These are phyloP conservation scores for Aspergillus flavus DNA, from an alignment of 2,329 filamentous ascomycete genomes.

Conservation along the genomic window DNA sequence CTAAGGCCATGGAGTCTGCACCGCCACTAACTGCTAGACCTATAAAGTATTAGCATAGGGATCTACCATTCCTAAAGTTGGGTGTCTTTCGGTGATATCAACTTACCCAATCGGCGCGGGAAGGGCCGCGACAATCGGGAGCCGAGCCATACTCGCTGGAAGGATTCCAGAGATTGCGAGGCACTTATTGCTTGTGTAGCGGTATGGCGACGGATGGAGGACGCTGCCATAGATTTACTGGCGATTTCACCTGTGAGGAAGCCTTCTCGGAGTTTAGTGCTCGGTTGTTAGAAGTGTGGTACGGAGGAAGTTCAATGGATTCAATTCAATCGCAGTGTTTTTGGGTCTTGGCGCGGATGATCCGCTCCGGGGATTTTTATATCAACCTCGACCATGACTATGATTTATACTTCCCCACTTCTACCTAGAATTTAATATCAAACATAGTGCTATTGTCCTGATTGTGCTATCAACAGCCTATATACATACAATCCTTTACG, in stretches of 20 bases:
- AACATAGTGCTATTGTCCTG: neutral
- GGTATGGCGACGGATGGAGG: conserved; percentile 11
- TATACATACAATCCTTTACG: neutral
- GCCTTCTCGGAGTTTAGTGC: neutral
- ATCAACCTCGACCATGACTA: neutral
- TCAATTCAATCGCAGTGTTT: neutral
- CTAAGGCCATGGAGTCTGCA: conserved; percentile 96
- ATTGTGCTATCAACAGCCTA: neutral
- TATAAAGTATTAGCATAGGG: conserved; percentile 34
- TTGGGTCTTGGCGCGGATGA: neutral
- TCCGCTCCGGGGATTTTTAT: neutral
- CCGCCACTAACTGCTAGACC: conserved; percentile 87
- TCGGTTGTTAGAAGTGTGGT: neutral
- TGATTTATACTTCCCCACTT: neutral
- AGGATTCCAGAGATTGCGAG: conserved; percentile 32
- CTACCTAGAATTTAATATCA: neutral
- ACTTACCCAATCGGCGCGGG: conserved; percentile 33
- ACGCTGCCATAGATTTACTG: conserved; percentile 18
- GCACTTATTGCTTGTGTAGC: conserved; percentile 25
- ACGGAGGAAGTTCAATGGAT: neutral
- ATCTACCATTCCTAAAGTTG: neutral
- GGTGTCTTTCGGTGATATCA: neutral
- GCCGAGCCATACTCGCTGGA: conserved; percentile 34
- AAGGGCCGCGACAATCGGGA: conserved; percentile 20
- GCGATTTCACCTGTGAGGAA: neutral